Evolutionary conservation across 129 eudicot genomes (phyloP).

Genomic region (Flaveria sonorensis): DNA sequence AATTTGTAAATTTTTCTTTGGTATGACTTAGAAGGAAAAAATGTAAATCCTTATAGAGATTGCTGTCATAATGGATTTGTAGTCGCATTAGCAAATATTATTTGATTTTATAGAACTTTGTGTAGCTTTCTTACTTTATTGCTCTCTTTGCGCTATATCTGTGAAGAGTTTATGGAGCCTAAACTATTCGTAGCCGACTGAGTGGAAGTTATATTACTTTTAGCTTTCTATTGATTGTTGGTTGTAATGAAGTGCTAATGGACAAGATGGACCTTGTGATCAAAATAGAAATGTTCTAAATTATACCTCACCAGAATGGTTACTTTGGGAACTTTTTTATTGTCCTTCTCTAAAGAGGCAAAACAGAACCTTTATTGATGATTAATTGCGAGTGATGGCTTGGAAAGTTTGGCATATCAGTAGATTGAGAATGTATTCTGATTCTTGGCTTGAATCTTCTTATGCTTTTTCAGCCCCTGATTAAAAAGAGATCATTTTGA

Average conservation of each 20-base stretch:
- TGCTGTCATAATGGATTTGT: not conserved
- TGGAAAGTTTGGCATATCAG: not conserved
- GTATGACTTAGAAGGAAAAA: slow-evolving; percentile 5
- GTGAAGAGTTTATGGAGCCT: not conserved
- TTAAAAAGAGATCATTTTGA: no score
- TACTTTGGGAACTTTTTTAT: not conserved
- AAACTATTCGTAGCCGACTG: not conserved
- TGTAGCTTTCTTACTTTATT: not conserved
- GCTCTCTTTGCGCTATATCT: not conserved
- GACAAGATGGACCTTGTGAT: slow-evolving; percentile 13
- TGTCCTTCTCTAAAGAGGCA: not conserved
- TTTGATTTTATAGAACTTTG: not conserved
- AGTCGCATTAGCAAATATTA: not conserved
- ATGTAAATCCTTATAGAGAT: not conserved
- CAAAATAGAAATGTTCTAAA: not conserved
- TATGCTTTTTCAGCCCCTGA: not conserved
- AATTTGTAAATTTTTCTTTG: not conserved
- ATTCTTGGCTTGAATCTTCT: not conserved
- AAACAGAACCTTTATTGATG: not conserved
- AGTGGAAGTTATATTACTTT: not conserved
- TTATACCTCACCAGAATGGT: not conserved
- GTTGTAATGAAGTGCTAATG: not conserved
- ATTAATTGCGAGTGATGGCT: not conserved
- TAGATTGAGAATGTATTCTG: not conserved
- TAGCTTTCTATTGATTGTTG: no score